A percentile compares a stretch with the other conserved stretches of the same genome.
Evolutionary conservation across 1,284 basidiomycete species (phyloP).

Genomic region (Rhodotorula sp.): DNA sequence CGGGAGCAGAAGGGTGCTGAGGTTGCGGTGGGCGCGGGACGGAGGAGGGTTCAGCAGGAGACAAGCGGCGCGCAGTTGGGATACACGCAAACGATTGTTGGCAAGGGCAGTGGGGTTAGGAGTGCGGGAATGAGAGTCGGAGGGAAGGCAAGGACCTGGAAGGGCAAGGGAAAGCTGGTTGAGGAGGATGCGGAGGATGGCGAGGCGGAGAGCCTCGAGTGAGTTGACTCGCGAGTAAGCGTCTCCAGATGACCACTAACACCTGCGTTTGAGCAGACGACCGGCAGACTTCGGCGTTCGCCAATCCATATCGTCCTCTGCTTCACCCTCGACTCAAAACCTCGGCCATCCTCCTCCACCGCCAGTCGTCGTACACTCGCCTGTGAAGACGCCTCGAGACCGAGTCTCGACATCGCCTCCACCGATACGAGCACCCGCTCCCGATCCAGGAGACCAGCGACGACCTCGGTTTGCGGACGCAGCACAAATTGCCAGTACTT

Average conservation of each 20-base stretch:
- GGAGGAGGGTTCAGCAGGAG: constrained; percentile 52
- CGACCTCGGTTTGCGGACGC: not conserved
- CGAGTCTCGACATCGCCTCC: not conserved
- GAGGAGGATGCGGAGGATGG: constrained; percentile 2
- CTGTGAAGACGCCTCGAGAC: constrained; percentile 23
- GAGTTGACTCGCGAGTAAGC: no score
- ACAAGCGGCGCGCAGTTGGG: constrained; percentile 53
- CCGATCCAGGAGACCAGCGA: not conserved
- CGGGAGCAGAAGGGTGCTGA: constrained; percentile 6
- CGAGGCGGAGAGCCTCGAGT: not conserved
- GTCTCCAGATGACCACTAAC: no score
- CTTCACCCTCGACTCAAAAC: not conserved
- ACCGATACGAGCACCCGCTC: not conserved
- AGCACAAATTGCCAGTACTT: not conserved
- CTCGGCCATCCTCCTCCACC: not conserved
- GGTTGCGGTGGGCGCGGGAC: not conserved
- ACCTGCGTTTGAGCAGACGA: no score
- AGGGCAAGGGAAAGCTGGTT: constrained; percentile 13
- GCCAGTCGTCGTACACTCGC: constrained; percentile 35
- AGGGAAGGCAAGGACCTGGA: constrained; percentile 5
- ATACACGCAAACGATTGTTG: constrained; percentile 83
- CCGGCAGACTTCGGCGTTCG: not conserved
- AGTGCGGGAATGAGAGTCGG: constrained; percentile 68
- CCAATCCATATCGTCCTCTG: not conserved
- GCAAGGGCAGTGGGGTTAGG: constrained; percentile 56